Evolutionary conservation across 306 rosid genomes (phyloP).

Genomic region (Purshia tridentata): DNA sequence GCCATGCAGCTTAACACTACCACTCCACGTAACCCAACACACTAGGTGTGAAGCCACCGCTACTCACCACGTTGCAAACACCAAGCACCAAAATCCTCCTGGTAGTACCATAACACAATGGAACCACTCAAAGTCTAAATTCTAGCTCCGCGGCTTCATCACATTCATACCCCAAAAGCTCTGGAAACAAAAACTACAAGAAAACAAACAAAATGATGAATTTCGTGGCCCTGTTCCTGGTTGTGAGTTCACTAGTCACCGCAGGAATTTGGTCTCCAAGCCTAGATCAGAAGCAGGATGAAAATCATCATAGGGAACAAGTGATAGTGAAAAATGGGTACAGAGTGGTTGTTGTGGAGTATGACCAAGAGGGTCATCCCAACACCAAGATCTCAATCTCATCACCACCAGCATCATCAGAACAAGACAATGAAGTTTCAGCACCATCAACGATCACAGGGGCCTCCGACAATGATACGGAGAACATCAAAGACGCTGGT

Average conservation of each 20-base stretch:
- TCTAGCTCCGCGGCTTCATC: neutral
- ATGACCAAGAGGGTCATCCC: constrained; percentile 40
- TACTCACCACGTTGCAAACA: neutral
- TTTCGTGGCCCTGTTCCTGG: constrained; percentile 45
- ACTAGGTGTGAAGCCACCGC: neutral
- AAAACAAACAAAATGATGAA: constrained; percentile 49
- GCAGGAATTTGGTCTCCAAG: constrained; percentile 59
- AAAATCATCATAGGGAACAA: neutral
- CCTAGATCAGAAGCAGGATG: constrained; percentile 10
- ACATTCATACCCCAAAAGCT: too few relatives aligned
- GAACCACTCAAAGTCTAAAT: neutral
- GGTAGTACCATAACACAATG: neutral
- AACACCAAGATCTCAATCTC: constrained; percentile 69
- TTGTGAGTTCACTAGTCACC: constrained; percentile 48
- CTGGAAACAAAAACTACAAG: too few relatives aligned
- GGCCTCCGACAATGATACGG: constrained; percentile 20
- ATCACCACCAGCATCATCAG: constrained; percentile 7
- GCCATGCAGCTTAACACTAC: constrained; percentile 5
- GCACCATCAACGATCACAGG: neutral
- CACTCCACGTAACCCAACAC: neutral
- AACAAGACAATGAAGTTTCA: constrained; percentile 12
- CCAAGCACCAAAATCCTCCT: neutral
- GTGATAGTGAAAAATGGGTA: constrained; percentile 68
- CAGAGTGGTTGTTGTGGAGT: constrained; percentile 67
- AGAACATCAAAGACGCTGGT: constrained; percentile 35